A percentile compares a stretch with the other conserved stretches of the same genome.
Evolutionary conservation across 1,139 yeast genomes (phyloP).

Genomic region (Geotrichum candidum): DNA sequence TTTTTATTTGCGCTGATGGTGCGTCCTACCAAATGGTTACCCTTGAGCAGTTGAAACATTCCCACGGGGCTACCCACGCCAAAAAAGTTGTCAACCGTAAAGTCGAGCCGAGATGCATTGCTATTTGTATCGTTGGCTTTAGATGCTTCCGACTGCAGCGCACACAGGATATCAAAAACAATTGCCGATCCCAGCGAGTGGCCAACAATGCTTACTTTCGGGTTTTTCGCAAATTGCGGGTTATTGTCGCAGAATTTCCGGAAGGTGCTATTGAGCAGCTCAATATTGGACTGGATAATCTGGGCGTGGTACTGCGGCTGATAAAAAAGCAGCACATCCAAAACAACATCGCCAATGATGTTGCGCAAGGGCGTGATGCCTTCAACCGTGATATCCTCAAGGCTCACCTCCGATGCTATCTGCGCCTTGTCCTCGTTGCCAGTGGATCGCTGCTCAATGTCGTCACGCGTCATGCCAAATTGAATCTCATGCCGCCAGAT

Average conservation of each 20-base stretch:
- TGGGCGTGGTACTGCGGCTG: conserved; percentile 59
- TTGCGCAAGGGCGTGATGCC: conserved; percentile 72
- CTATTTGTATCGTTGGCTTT: conserved; percentile 7
- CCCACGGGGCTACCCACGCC: conserved; percentile 88
- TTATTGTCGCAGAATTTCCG: conserved; percentile 51
- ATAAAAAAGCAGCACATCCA: conserved; percentile 77
- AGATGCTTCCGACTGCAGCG: conserved; percentile 18
- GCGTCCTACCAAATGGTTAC: conserved; percentile 48
- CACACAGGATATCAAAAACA: conserved; percentile 60
- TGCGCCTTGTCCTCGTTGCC: conserved; percentile 27
- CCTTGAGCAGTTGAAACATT: conserved; percentile 63
- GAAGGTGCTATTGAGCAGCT: conserved; percentile 58
- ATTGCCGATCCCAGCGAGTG: conserved; percentile 88
- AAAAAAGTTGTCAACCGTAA: conserved; percentile 66
- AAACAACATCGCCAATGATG: conserved; percentile 73
- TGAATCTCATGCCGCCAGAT: conserved; percentile 32
- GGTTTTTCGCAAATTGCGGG: conserved; percentile 55
- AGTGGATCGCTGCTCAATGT: conserved; percentile 11
- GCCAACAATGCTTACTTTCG: conserved; percentile 74
- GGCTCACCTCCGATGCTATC: conserved; percentile 44
- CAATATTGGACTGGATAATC: conserved; percentile 55
- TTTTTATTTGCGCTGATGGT: conserved; percentile 13
- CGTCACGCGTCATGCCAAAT: conserved; percentile 24
- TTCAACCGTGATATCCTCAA: conserved; percentile 65
- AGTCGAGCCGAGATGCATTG: conserved; percentile 42